Evolutionary conservation across 2,329 filamentous ascomycete species (phyloP).

Genomic region (Dactylellina drechsleri): DNA sequence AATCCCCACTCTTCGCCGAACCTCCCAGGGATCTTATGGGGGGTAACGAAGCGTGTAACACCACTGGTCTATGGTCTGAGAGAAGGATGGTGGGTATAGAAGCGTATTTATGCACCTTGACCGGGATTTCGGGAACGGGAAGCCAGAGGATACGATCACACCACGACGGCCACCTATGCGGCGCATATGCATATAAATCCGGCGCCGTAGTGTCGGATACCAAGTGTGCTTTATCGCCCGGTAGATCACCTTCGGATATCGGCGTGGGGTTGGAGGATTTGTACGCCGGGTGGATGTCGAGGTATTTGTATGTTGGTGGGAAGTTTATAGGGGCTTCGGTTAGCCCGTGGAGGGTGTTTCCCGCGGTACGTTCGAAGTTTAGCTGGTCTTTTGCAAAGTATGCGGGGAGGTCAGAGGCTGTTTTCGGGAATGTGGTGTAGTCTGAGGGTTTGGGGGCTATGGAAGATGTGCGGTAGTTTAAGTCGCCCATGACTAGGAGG

Average conservation of each 20-base stretch:
- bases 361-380: constrained; percentile 73
- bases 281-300: background rate
- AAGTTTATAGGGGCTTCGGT: constrained; percentile 79
- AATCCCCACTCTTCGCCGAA: background rate
- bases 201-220: constrained; percentile 65
- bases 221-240: constrained; percentile 58
- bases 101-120: constrained; percentile 73
- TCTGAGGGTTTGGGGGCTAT: constrained; percentile 71
- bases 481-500: constrained; percentile 87
- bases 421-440: constrained; percentile 71
- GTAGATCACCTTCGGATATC: constrained; percentile 59
- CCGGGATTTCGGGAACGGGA: constrained; percentile 57
- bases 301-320: constrained; percentile 93
- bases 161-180: constrained; percentile 89
- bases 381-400: constrained; percentile 81
- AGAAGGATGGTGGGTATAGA: constrained; percentile 81
- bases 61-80: constrained; percentile 89
- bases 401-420: constrained; percentile 63
- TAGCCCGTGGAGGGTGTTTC: constrained; percentile 80
- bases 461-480: constrained; percentile 90
- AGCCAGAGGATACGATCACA: constrained; percentile 89
- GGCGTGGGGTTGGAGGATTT: constrained; percentile 61
- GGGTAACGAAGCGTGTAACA: constrained; percentile 75
- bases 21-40: background rate
- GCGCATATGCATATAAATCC: constrained; percentile 69